Evolutionary conservation across 2,329 filamentous ascomycete species (phyloP).

Genomic region (Ilyonectria mors-panacis): DNA sequence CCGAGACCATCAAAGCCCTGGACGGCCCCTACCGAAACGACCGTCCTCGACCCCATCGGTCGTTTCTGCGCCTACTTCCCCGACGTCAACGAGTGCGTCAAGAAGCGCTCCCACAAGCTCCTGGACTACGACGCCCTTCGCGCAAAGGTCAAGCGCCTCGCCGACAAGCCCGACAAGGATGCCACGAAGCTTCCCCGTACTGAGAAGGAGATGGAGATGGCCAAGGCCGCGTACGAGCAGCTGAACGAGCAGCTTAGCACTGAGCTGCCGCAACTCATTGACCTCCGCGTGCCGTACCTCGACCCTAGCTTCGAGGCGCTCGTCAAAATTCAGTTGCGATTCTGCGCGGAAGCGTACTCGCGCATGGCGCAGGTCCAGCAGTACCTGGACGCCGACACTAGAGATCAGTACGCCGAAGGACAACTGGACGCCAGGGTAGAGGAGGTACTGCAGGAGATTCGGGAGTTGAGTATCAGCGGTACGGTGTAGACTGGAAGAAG

Average conservation of each 20-base stretch:
- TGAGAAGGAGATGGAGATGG: constrained; percentile 97
- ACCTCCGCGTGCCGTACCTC: constrained; percentile 95
- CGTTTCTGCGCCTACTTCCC: constrained; percentile 99
- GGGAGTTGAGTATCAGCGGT: constrained; percentile 92
- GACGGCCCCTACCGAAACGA: constrained; percentile 94
- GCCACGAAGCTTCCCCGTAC: constrained; percentile 95
- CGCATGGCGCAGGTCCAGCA: constrained; percentile 99
- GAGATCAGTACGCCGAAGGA: constrained; percentile 95
- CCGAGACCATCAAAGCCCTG: constrained; percentile 97
- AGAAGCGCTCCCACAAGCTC: constrained; percentile 98
- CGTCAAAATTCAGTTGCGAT: constrained; percentile 97
- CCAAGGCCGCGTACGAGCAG: constrained; percentile 93
- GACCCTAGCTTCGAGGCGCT: constrained; percentile 98
- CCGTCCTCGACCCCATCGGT: constrained; percentile 94
- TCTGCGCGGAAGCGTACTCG: constrained; percentile 97
- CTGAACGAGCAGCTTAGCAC: constrained; percentile 95
- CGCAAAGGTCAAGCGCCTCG: constrained; percentile 95
- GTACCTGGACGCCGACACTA: constrained; percentile 94
- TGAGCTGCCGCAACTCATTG: constrained; percentile 95
- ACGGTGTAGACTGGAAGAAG: constrained; percentile 64
- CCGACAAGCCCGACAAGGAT: constrained; percentile 99
- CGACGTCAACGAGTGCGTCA: constrained; percentile 99
- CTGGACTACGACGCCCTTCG: constrained; percentile 98
- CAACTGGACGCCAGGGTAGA: constrained; percentile 93
- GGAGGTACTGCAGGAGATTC: constrained; percentile 95